Evolutionary conservation across 2,329 filamentous ascomycete species (phyloP).

Genomic region (Diplodia seriata): DNA sequence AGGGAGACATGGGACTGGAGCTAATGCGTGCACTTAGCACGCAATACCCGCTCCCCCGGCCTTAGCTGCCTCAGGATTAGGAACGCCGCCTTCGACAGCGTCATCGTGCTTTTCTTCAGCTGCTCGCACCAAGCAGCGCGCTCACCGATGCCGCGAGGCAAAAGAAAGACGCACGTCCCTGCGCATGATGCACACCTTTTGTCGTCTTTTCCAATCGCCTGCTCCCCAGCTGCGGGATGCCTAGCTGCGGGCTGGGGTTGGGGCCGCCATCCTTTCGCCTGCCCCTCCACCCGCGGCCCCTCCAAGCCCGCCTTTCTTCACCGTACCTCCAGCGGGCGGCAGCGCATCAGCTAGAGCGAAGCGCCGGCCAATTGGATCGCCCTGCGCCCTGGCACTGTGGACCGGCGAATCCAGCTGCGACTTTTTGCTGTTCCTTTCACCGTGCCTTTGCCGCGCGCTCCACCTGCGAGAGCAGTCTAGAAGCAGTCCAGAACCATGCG

Average conservation of each 20-base stretch:
- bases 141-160: constrained; percentile 13
- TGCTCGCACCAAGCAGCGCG: background rate
- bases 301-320: constrained; percentile 4
- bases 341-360: background rate
- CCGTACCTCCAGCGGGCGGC: constrained; percentile 6
- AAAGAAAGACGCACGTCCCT: background rate
- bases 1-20: constrained; percentile 7
- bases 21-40: constrained; percentile 24
- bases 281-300: background rate
- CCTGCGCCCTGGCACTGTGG: constrained; percentile 7
- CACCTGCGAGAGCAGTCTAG: background rate
- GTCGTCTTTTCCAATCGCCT: background rate
- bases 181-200: background rate
- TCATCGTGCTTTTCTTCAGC: constrained; percentile 24
- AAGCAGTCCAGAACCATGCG: background rate
- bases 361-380: constrained; percentile 3
- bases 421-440: background rate
- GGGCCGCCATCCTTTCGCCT: background rate
- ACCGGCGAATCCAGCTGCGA: constrained; percentile 10
- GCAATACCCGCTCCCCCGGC: constrained; percentile 30
- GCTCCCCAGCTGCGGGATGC: background rate
- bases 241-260: too few relatives aligned
- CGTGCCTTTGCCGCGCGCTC: constrained; percentile 6
- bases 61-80: constrained; percentile 26
- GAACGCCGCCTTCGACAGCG: constrained; percentile 12